Conservation (phyloP, 2,329 filamentous ascomycete species). For the Ceratocystis alfenasii region DNA sequence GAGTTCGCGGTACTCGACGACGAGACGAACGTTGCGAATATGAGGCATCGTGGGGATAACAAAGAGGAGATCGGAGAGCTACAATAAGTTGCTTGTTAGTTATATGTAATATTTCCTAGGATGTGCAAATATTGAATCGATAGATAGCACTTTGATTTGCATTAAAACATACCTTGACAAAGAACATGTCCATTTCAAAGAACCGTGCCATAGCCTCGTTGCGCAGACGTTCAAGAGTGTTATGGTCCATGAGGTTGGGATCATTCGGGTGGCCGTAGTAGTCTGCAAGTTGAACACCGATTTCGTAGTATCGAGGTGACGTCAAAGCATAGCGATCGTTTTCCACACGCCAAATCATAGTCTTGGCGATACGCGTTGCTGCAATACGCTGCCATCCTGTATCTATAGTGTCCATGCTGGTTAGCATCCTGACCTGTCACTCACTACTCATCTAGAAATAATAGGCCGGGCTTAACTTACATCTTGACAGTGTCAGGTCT, state of each 20-base stretch:
- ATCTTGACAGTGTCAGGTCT: conserved; percentile 47
- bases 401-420: conserved; percentile 31
- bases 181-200: conserved; percentile 50
- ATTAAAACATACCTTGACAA: conserved; percentile 45
- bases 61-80: conserved; percentile 52
- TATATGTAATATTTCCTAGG: background rate
- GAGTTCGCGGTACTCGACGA: conserved; percentile 49
- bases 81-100: background rate
- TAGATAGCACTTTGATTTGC: background rate
- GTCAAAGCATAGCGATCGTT: conserved; percentile 45
- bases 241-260: conserved; percentile 35
- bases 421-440: background rate
- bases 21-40: conserved; percentile 43
- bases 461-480: conserved; percentile 33
- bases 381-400: conserved; percentile 47
- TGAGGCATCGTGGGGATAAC: conserved; percentile 47
- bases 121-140: background rate
- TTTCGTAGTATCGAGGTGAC: conserved; percentile 38
- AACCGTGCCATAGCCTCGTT: conserved; percentile 43
- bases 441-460: background rate
- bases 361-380: conserved; percentile 43
- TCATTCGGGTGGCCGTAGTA: conserved; percentile 39
- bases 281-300: conserved; percentile 42
- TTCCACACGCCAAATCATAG: conserved; percentile 48
- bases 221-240: conserved; percentile 36